These are phyloP conservation scores for Colletotrichum sp. DNA, from an alignment of 2,329 filamentous ascomycete genomes.

Conservation along the genomic window DNA sequence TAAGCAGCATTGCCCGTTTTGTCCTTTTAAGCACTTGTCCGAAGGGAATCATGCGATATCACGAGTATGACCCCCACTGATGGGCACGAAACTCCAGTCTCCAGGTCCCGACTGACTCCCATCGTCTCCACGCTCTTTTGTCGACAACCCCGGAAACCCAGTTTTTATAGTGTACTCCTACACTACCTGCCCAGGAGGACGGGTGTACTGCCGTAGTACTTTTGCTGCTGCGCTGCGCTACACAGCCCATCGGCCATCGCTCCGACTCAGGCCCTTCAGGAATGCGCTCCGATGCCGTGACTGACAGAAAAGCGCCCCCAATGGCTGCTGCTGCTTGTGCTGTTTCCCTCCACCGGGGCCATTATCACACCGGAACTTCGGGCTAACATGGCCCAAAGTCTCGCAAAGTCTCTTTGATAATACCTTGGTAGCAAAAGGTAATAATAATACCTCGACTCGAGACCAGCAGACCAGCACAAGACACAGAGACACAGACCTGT, in stretches of 20 bases:
- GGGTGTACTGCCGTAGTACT: not conserved
- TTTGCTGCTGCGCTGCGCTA: not conserved
- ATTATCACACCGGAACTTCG: not conserved
- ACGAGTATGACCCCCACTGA: not conserved
- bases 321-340: not conserved
- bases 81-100: not conserved
- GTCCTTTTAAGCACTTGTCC: conserved; percentile 1
- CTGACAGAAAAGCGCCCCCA: not conserved
- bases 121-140: not conserved
- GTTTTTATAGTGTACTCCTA: not conserved
- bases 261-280: not conserved
- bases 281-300: not conserved
- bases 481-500: not conserved
- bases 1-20: not conserved
- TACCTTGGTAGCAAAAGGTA: not conserved
- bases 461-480: not conserved
- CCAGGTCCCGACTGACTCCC: not conserved
- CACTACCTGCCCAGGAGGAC: not conserved
- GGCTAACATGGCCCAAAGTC: not conserved
- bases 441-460: not conserved
- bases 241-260: not conserved
- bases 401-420: not conserved
- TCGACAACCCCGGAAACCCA: not conserved
- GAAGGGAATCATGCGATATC: conserved; percentile 1
- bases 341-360: not conserved